Conservation (phyloP, 169 alveolate genomes). For the Neospora caninum region DNA sequence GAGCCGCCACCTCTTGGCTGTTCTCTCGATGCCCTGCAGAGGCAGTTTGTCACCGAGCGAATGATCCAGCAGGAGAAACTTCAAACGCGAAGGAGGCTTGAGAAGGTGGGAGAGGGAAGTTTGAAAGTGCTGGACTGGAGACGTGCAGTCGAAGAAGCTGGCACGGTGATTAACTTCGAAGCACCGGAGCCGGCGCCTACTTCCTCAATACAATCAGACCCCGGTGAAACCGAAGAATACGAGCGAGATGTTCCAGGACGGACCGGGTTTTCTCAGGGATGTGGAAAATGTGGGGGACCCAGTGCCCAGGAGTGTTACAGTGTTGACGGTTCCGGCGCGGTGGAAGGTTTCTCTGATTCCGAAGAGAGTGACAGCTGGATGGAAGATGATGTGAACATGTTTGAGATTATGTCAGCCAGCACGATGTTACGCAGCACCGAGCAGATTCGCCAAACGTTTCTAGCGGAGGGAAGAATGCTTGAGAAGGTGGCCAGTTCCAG, state of each 20-base stretch:
- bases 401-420: constrained; percentile 18
- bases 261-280: not conserved
- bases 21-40: constrained; percentile 4
- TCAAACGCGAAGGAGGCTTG: constrained; percentile 46
- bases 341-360: not conserved
- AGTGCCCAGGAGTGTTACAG: not conserved
- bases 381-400: constrained; percentile 1
- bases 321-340: not conserved
- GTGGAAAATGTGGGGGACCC: not conserved
- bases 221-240: not conserved
- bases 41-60: not conserved
- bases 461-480: constrained; percentile 5
- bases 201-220: not conserved
- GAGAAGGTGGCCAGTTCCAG: not conserved
- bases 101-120: constrained; percentile 44
- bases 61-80: constrained; percentile 53
- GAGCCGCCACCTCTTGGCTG: constrained; percentile 39
- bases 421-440: not conserved
- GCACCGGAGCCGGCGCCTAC: not conserved
- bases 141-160: not conserved
- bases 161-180: not conserved
- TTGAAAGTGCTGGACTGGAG: constrained; percentile 7
- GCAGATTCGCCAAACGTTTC: not conserved
- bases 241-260: not conserved
- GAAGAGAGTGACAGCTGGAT: constrained; percentile 21